phyloP scores from a whole-genome alignment of 2,329 filamentous ascomycete species.

The Plenodomus lindquistii region DNA sequence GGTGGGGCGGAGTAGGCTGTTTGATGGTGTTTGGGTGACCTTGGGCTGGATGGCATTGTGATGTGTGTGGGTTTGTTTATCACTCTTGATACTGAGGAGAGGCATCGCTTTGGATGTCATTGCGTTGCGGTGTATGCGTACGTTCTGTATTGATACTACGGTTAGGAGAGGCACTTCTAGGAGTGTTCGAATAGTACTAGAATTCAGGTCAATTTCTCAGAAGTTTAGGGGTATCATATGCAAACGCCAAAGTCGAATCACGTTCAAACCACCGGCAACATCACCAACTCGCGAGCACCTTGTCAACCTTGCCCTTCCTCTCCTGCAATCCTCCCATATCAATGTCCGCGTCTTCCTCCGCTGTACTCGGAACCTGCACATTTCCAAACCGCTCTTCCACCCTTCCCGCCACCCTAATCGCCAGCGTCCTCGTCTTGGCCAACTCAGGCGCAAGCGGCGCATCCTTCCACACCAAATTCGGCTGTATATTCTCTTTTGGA shows the following conservation, averaged over 20 bases:
- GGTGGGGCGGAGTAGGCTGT: conserved; percentile 3
- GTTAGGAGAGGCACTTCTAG: too few relatives aligned
- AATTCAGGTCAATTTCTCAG: not conserved
- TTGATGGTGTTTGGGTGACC: not conserved
- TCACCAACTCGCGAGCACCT: conserved; percentile 28
- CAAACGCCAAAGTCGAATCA: conserved; percentile 6
- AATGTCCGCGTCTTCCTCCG: conserved; percentile 27
- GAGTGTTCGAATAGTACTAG: not conserved
- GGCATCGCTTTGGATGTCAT: too few relatives aligned
- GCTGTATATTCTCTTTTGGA: conserved; percentile 58
- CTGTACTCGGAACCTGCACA: conserved; percentile 32
- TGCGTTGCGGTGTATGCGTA: too few relatives aligned
- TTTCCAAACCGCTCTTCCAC: conserved; percentile 36
- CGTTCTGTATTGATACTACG: too few relatives aligned
- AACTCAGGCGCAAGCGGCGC: conserved; percentile 69
- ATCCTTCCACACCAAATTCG: conserved; percentile 68
- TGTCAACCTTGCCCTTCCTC: conserved; percentile 29
- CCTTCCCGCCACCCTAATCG: conserved; percentile 43
- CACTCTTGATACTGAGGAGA: too few relatives aligned
- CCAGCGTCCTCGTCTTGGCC: conserved; percentile 66
- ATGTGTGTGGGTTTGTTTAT: too few relatives aligned
- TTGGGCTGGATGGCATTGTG: not conserved
- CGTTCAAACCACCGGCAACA: not conserved
- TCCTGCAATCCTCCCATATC: conserved; percentile 24
- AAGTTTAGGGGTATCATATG: conserved; percentile 11